Percentiles rank a stretch among this genome's conserved stretches.
phyloP scores from a whole-genome alignment of 176 grass and related monocot genomes.

The Canna indica region DNA sequence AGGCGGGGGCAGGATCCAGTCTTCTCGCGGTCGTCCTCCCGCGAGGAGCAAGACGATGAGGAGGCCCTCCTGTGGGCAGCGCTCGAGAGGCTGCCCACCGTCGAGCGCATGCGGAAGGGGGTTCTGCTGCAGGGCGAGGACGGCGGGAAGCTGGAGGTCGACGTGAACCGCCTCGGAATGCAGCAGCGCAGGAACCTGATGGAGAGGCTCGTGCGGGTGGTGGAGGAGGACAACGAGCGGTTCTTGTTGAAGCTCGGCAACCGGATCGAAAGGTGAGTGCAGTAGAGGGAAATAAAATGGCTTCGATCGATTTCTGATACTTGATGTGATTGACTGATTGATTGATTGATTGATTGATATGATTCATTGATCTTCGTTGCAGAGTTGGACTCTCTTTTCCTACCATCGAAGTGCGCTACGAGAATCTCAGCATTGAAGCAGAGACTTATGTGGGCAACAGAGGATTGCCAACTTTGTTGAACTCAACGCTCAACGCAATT shows the following conservation, averaged over 20 bases:
- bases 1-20: constrained; percentile 43
- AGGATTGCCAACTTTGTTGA: constrained; percentile 66
- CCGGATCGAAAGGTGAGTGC: constrained; percentile 42
- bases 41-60: constrained; percentile 75
- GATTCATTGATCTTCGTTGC: neutral
- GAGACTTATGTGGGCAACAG: constrained; percentile 67
- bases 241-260: constrained; percentile 63
- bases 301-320: too few species aligned
- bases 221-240: constrained; percentile 61
- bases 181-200: constrained; percentile 52
- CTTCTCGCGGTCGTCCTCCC: constrained; percentile 46
- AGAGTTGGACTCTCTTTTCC: constrained; percentile 88
- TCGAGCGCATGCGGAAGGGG: constrained; percentile 43
- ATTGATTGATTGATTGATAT: too few species aligned
- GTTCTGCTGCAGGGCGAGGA: constrained; percentile 28
- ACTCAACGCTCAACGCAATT: constrained; percentile 50
- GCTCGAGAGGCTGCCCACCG: constrained; percentile 85
- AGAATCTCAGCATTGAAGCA: constrained; percentile 53
- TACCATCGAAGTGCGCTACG: constrained; percentile 85
- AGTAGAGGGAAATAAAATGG: too few species aligned
- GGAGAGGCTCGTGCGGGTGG: constrained; percentile 45
- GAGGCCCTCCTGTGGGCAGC: constrained; percentile 87
- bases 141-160: constrained; percentile 45
- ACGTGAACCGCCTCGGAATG: constrained; percentile 41
- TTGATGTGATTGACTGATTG: too few species aligned